Conservation (phyloP, 2,329 filamentous ascomycete genomes). For the Grosmannia clavigera region DNA sequence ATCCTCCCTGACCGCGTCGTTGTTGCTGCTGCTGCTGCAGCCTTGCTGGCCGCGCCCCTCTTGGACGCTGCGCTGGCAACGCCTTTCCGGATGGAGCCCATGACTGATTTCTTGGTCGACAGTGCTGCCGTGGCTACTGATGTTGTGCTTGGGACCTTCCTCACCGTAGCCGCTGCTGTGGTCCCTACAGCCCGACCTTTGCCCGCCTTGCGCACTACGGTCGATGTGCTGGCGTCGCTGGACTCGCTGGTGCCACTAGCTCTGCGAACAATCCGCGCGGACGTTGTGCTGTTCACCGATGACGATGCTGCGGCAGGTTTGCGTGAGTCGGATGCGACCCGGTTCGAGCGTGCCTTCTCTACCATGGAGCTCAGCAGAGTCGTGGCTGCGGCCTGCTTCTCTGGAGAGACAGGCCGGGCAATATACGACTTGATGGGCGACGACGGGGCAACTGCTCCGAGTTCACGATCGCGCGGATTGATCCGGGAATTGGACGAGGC, state of each 20-base stretch:
- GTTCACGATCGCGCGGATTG: slow-evolving; percentile 34
- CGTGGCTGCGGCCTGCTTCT: slow-evolving; percentile 40
- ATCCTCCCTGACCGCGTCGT: slow-evolving; percentile 36
- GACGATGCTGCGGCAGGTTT: slow-evolving; percentile 34
- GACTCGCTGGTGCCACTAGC: slow-evolving; percentile 49
- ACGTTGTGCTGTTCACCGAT: slow-evolving; percentile 17
- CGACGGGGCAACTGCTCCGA: slow-evolving; percentile 19
- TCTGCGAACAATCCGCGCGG: slow-evolving; percentile 34
- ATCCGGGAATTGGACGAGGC: slow-evolving; percentile 71
- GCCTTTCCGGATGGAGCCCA: slow-evolving; percentile 41
- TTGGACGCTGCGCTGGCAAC: slow-evolving; percentile 35
- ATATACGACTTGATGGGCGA: slow-evolving; percentile 47
- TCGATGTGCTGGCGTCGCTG: slow-evolving; percentile 52
- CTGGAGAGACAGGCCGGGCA: slow-evolving; percentile 46
- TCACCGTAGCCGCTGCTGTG: slow-evolving; percentile 21
- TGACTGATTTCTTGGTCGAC: slow-evolving; percentile 37
- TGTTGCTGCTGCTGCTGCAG: slow-evolving; percentile 20
- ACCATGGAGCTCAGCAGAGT: slow-evolving; percentile 44
- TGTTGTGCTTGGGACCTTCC: slow-evolving; percentile 21
- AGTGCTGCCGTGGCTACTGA: slow-evolving; percentile 22
- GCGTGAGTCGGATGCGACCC: slow-evolving; percentile 25
- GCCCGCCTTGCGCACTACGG: slow-evolving; percentile 46
- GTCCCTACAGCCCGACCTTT: slow-evolving; percentile 4
- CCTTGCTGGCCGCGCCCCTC: slow-evolving; percentile 33
- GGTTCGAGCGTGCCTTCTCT: slow-evolving; percentile 45